Evolutionary conservation across 768 basidiomycete genomes (phyloP).

Genomic region (Cystofilobasidium bisporidii): DNA sequence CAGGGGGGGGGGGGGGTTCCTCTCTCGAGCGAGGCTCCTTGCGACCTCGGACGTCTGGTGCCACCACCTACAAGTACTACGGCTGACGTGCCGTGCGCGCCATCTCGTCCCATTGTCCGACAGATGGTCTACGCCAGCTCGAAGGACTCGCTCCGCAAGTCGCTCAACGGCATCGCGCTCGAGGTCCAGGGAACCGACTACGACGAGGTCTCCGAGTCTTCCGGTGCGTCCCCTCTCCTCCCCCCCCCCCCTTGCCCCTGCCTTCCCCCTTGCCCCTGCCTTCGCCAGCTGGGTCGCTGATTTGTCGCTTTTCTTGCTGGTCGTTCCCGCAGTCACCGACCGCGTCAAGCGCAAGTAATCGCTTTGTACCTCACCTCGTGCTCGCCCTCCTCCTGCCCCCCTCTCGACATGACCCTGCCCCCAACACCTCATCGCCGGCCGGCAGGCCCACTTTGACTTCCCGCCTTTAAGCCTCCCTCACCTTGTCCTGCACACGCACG

Average conservation of each 20-base stretch:
- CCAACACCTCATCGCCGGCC: too few species aligned
- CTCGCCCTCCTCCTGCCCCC: not conserved
- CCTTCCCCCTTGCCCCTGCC: not conserved
- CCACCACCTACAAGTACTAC: too few species aligned
- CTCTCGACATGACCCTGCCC: too few species aligned
- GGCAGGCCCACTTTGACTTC: too few species aligned
- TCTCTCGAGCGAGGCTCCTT: too few species aligned
- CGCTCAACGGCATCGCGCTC: slow-evolving; percentile 62
- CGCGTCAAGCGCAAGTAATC: slow-evolving; percentile 32
- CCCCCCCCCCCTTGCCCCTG: not conserved
- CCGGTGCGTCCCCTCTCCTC: slow-evolving; percentile 45
- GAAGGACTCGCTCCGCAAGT: slow-evolving; percentile 62
- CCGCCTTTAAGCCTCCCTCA: too few species aligned
- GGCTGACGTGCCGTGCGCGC: too few species aligned
- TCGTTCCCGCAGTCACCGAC: slow-evolving; percentile 32
- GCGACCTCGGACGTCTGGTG: too few species aligned
- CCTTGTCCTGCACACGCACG: too few species aligned
- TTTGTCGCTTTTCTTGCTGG: not conserved
- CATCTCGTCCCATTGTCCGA: not conserved
- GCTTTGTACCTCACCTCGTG: not conserved
- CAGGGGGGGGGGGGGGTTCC: too few species aligned
- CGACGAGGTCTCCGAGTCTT: slow-evolving; percentile 61
- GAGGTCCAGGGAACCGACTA: slow-evolving; percentile 81
- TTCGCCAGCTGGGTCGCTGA: too few species aligned
- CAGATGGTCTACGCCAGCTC: slow-evolving; percentile 84